Base-by-base conservation (phyloP, 257 asterid genomes). In the Knoxia roxburghii region DNA sequence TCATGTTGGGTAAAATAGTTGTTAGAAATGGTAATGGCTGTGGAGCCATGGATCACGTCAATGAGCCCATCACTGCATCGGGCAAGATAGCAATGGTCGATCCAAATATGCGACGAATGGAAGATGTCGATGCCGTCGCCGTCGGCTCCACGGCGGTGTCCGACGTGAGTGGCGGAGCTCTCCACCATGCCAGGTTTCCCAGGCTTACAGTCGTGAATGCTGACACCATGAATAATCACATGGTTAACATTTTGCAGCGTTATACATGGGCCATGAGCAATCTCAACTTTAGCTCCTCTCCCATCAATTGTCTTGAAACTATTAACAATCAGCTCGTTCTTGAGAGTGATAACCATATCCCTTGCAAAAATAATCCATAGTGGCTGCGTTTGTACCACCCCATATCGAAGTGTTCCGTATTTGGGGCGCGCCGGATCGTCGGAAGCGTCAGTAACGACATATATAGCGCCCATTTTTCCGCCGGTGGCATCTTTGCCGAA, bases 241-340 rank as follows among this genome's bases (percentile, higher is more conserved):
- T 84, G 89, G 49, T 82, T 83, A 24, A 83, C 90, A 35, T 69
- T 29, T 46, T 79, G 84, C 9, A 89, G 68, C 4, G 92, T 85
- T n/a, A 89, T 80, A 81, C 98, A 92, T 10, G 96, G 93, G 21
- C 98, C 98, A 43, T 86, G 62, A 11, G 91, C 96, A 39, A 92
- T 87, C 30, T 92, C 97, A 74, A 89, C 97, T 70, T 72, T 82
- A 0, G 48, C 93, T 59, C 98, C 98, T 75, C 98, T 79, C 67
- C 98, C 98, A 63, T 92, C 98, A 7, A 92, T 87, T 0, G 98
- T 92, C 83, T 87, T 92, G 72, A 74, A 89, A 68, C 98, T 92
- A 41, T 80, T 86, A 0, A 89, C 68, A 76, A 87, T 79, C 8
- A 91, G 85, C 74, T 88, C 95, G 33, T 87, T 84, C 57, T 79